Percentiles rank a stretch among this genome's conserved stretches.
These are phyloP conservation scores for Bimuria novae-zelandiae DNA, from an alignment of 2,329 filamentous ascomycete species.

Conservation along the genomic window DNA sequence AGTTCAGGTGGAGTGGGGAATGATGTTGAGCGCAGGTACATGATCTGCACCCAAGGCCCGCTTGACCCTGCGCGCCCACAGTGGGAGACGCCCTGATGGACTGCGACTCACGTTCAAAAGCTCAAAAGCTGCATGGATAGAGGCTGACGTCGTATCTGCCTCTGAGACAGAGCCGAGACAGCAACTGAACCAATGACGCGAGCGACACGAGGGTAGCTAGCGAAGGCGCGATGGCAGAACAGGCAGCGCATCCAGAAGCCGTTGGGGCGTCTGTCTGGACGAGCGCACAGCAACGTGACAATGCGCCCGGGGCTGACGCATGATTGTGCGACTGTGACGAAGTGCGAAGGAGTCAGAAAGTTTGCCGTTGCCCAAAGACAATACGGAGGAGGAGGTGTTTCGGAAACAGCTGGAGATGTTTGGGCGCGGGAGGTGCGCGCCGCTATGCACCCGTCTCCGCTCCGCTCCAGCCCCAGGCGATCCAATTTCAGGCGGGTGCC, in stretches of 20 bases:
- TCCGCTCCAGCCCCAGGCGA: background rate
- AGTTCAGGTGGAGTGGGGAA: constrained; percentile 4
- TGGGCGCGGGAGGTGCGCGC: constrained; percentile 7
- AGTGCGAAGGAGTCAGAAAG: background rate
- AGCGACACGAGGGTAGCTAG: background rate
- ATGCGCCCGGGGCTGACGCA: background rate
- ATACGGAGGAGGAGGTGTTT: background rate
- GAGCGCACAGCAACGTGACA: background rate
- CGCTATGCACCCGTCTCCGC: constrained; percentile 1
- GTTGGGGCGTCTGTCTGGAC: background rate
- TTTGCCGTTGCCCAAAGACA: background rate
- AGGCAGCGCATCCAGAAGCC: constrained; percentile 4
- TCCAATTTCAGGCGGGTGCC: constrained; percentile 9
- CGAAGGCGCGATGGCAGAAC: background rate
- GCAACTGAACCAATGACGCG: constrained; percentile 29
- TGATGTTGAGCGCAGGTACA: constrained; percentile 15
- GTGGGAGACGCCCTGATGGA: constrained; percentile 35
- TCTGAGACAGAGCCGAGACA: constrained; percentile 42
- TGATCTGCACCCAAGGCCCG: constrained; percentile 32
- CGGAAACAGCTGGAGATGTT: constrained; percentile 8
- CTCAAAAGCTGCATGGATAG: constrained; percentile 16
- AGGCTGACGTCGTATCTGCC: constrained; percentile 29
- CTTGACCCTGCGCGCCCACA: constrained; percentile 18
- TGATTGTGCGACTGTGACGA: constrained; percentile 5
- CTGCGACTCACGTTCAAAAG: constrained; percentile 17